Evolutionary conservation across 768 basidiomycete species (phyloP).

Genomic region (Mycena filopes): DNA sequence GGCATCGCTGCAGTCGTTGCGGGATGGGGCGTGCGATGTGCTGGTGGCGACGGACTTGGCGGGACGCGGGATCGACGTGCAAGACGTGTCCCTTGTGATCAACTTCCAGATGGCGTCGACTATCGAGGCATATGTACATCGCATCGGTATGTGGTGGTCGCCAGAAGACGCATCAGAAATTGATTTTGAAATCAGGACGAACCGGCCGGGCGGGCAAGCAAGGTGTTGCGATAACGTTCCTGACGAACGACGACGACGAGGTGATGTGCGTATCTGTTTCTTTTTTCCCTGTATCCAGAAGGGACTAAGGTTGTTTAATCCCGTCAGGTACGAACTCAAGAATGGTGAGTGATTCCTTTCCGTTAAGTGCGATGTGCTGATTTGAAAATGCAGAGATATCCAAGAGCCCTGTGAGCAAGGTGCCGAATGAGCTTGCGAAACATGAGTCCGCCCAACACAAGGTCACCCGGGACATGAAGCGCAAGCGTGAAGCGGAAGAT

Average conservation of each 20-base stretch:
- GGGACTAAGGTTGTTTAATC: background rate
- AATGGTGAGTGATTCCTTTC: conserved; percentile 65
- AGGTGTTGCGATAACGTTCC: conserved; percentile 94
- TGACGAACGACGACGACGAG: conserved; percentile 95
- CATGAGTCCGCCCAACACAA: conserved; percentile 94
- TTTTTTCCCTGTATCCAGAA: conserved; percentile 13
- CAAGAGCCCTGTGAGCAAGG: conserved; percentile 93
- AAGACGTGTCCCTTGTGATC: conserved; percentile 94
- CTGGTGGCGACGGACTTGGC: conserved; percentile 98
- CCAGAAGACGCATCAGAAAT: background rate
- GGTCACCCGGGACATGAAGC: conserved; percentile 94
- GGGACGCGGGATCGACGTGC: conserved; percentile 98
- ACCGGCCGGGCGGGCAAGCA: conserved; percentile 98
- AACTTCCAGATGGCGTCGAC: conserved; percentile 98
- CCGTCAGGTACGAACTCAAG: conserved; percentile 90
- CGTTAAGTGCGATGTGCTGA: conserved; percentile 24
- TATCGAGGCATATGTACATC: conserved; percentile 97
- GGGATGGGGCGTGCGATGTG: conserved; percentile 87
- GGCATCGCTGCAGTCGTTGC: conserved; percentile 85
- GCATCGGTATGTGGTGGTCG: conserved; percentile 79
- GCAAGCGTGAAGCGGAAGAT: conserved; percentile 90
- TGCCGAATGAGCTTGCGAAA: conserved; percentile 86
- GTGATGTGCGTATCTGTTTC: conserved; percentile 79
- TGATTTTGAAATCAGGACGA: conserved; percentile 66
- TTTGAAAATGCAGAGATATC: conserved; percentile 75